Percentiles rank a stretch among this genome's conserved stretches.
These are phyloP conservation scores for Coemansia sp. DNA, from an alignment of 192 early-diverging fungal genomes.

Conservation along the genomic window DNA sequence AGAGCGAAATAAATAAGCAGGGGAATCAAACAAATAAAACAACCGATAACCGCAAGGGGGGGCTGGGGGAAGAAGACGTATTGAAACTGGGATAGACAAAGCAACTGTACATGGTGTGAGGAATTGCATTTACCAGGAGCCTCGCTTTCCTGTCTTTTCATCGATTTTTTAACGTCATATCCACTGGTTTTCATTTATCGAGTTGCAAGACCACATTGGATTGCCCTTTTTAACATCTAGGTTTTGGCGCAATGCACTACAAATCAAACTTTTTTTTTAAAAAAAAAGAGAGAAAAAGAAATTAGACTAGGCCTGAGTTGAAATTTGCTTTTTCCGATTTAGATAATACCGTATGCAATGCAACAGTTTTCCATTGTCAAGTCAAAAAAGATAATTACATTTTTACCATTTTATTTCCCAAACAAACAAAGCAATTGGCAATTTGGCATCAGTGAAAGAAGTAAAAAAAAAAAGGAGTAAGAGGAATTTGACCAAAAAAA, in stretches of 20 bases:
- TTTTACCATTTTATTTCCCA: too few relatives aligned
- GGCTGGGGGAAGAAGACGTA: not conserved
- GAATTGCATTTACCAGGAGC: too few relatives aligned
- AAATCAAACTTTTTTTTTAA: too few relatives aligned
- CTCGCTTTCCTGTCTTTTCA: not conserved
- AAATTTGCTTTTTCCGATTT: conserved; percentile 1
- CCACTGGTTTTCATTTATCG: too few relatives aligned
- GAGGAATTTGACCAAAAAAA: not conserved
- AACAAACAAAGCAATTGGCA: too few relatives aligned
- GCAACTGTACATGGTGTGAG: not conserved
- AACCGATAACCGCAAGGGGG: not conserved
- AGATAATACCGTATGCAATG: conserved; percentile 1
- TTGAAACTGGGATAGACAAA: not conserved
- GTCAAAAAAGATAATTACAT: too few relatives aligned
- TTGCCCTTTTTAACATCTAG: not conserved
- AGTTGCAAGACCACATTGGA: too few relatives aligned
- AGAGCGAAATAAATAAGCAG: not conserved
- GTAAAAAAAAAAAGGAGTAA: not conserved
- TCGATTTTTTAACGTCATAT: not conserved
- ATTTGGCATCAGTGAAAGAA: not conserved
- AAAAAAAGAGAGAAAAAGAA: not conserved
- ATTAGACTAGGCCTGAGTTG: not conserved
- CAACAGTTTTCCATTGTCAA: not conserved
- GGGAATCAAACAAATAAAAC: too few relatives aligned
- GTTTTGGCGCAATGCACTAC: not conserved